These are phyloP conservation scores for Botrytis elliptica DNA, from an alignment of 2,329 filamentous ascomycete genomes.

Conservation along the genomic window DNA sequence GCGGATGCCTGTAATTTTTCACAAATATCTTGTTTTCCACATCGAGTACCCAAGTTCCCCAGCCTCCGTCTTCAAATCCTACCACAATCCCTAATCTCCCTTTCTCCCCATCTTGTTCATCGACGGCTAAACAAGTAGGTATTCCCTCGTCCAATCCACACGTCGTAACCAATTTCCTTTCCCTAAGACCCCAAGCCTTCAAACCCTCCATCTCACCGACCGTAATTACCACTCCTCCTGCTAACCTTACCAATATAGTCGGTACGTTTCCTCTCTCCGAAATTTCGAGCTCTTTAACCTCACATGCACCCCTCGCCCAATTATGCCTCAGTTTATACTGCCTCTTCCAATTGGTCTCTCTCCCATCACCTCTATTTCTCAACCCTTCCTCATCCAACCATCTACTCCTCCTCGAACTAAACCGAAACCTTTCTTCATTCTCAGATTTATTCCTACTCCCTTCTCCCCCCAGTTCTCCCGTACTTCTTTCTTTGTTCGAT, in stretches of 20 bases:
- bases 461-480: background rate
- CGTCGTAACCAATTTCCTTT: constrained; percentile 58
- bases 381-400: constrained; percentile 46
- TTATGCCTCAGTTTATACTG: constrained; percentile 89
- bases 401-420: constrained; percentile 48
- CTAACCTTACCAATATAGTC: constrained; percentile 70
- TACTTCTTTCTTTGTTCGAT: background rate
- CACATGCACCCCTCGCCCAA: constrained; percentile 81
- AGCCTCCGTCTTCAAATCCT: constrained; percentile 71
- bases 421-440: constrained; percentile 27
- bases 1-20: constrained; percentile 30
- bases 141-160: constrained; percentile 39
- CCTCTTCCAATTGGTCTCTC: constrained; percentile 73
- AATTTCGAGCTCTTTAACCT: constrained; percentile 68
- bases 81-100: constrained; percentile 59
- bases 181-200: constrained; percentile 74
- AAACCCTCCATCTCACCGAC: constrained; percentile 69
- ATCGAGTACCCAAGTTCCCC: constrained; percentile 66
- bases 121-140: constrained; percentile 67
- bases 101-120: constrained; percentile 47
- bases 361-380: constrained; percentile 33
- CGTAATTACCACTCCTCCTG: constrained; percentile 74
- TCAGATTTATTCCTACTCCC: constrained; percentile 22
- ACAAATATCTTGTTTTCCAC: constrained; percentile 39
- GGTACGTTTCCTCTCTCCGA: constrained; percentile 46